Evolutionary conservation across 176 grass and related monocot species (phyloP), one percentile per base, ranked within the genome.

Genomic region (Aechmea fasciata): DNA sequence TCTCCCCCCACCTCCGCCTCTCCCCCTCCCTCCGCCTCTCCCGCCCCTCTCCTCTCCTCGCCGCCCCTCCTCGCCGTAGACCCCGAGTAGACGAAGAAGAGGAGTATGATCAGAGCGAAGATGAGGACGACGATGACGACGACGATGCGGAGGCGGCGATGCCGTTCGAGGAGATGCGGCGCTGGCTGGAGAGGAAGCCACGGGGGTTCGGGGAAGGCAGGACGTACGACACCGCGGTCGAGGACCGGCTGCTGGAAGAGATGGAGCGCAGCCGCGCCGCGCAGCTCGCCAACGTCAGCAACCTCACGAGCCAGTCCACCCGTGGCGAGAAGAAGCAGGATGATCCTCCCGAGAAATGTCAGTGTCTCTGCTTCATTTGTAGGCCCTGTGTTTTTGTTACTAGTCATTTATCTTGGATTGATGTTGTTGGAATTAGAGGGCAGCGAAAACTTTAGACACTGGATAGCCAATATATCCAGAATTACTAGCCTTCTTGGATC

Each of bases 211-310:
- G 84, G 13, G 72, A 59, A 52, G 84, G 88, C 24, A 84, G 76
- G 72, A 28, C 71, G 19, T 87, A 91, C 69, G 22, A 79, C 71
- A 91, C 88, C 23, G 74, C 76, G 9, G 14, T 84, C 13, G 88
- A 91, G 49, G 88, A 84, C 68, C 70, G 66, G 78, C 78, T 91
- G 68, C 77, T 83, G 71, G 75, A 57, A 64, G 88, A 84, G 81
- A 91, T 79, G 74, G 84, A 82, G 80, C 26, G 64, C 28, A 80
- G 71, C 78, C 49, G 57, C 49, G 23, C 18, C 41, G 55, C 50
- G 49, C 54, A 50, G 68, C 71, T 48, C 57, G 81, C 41, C 50
- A 71, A 62, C 22, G 52, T 49, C 57, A 71, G 71, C 13, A 79
- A 86, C 48, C 11, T 55, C 10, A 71, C 52, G 47, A n/a, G 50